Percentiles rank a stretch among this genome's conserved stretches.
phyloP scores from a whole-genome alignment of 768 basidiomycete genomes.

The Sarcomyxa edulis region DNA sequence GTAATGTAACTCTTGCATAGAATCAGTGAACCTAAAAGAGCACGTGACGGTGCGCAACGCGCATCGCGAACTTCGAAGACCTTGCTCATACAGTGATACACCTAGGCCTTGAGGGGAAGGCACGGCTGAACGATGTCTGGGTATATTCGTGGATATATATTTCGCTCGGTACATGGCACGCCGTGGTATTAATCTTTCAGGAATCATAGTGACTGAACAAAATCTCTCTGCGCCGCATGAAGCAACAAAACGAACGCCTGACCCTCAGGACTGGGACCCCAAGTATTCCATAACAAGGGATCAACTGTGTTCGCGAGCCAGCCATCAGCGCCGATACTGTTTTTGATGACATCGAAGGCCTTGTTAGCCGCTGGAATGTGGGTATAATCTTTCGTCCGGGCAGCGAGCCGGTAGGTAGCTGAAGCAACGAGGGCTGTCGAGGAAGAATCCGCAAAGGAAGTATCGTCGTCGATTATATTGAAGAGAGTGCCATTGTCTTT shows the following conservation, averaged over 20 bases:
- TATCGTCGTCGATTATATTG: constrained; percentile 59
- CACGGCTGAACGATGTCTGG: no score
- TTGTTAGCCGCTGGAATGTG: constrained; percentile 35
- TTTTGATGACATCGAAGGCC: constrained; percentile 10
- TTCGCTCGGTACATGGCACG: no score
- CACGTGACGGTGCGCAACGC: no score
- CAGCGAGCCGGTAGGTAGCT: constrained; percentile 69
- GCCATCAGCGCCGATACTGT: constrained; percentile 42
- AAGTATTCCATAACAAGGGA: constrained; percentile 44
- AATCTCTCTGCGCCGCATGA: constrained; percentile 72
- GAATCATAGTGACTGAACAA: no score
- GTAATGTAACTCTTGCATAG: no score
- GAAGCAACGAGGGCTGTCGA: constrained; percentile 72
- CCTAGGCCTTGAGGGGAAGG: no score
- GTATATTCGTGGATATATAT: no score
- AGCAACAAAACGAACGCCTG: constrained; percentile 77
- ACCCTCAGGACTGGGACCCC: constrained; percentile 65
- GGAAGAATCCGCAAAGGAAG: constrained; percentile 67
- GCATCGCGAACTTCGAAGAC: no score
- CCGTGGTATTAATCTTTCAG: no score
- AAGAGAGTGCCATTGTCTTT: constrained; percentile 30
- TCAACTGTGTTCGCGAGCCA: constrained; percentile 76
- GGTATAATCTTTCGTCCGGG: constrained; percentile 42
- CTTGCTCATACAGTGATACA: no score
- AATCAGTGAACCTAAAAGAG: no score